Evolutionary conservation across 1,139 yeast species (phyloP).

Genomic region (Blastobotrys aristatus): DNA sequence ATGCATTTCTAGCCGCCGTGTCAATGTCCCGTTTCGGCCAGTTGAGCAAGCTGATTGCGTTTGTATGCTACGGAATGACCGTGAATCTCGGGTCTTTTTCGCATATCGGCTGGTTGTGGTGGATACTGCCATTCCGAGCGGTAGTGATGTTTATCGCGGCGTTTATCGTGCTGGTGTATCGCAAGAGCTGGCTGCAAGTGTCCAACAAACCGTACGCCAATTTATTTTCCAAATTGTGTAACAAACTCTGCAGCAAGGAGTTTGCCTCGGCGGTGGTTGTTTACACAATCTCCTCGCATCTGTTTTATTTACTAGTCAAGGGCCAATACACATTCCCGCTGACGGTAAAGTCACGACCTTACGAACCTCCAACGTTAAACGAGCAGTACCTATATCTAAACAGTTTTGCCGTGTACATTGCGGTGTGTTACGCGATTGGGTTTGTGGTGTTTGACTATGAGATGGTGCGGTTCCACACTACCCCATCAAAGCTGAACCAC

Average conservation of each 20-base stretch:
- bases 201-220: constrained; percentile 19
- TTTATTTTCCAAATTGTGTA: constrained; percentile 33
- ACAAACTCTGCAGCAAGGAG: constrained; percentile 40
- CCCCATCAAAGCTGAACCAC: constrained; percentile 33
- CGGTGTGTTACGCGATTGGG: constrained; percentile 47
- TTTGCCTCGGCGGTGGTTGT: constrained; percentile 38
- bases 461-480: constrained; percentile 43
- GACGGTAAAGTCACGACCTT: constrained; percentile 33
- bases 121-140: constrained; percentile 27
- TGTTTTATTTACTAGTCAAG: constrained; percentile 36
- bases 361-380: constrained; percentile 52
- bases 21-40: constrained; percentile 30
- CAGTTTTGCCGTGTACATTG: constrained; percentile 40
- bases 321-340: constrained; percentile 30
- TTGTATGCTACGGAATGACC: constrained; percentile 21
- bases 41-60: constrained; percentile 24
- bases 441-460: constrained; percentile 59
- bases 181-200: constrained; percentile 28
- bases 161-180: constrained; percentile 27
- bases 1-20: constrained; percentile 25
- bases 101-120: constrained; percentile 21
- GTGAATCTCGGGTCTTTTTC: constrained; percentile 19
- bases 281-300: constrained; percentile 40
- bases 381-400: constrained; percentile 57
- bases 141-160: constrained; percentile 23